Conservation (phyloP, 768 basidiomycete genomes). For the Coprinopsis sp. region DNA sequence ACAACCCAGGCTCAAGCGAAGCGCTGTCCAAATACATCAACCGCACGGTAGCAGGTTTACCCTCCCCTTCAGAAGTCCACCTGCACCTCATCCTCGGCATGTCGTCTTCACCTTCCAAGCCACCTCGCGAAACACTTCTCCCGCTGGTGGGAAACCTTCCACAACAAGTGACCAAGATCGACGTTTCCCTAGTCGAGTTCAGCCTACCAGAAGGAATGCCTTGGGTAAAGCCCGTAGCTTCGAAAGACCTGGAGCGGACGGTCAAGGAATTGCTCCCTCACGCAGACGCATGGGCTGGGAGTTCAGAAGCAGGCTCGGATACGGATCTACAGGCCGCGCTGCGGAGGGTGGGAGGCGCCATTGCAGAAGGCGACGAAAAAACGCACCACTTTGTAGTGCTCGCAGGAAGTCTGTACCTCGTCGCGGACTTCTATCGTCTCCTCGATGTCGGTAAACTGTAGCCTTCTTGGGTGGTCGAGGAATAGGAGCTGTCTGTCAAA, state of each 20-base stretch:
- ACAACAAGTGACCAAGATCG: slow-evolving; percentile 24
- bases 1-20: slow-evolving; percentile 50
- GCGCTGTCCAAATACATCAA: slow-evolving; percentile 4
- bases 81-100: slow-evolving; percentile 76
- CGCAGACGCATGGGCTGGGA: no score
- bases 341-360: slow-evolving; percentile 47
- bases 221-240: slow-evolving; percentile 72
- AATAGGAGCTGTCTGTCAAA: no score
- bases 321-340: slow-evolving; percentile 28
- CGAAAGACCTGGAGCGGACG: slow-evolving; percentile 42
- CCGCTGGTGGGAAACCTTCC: slow-evolving; percentile 50
- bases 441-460: slow-evolving; percentile 14
- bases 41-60: slow-evolving; percentile 2
- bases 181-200: slow-evolving; percentile 51
- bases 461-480: no score
- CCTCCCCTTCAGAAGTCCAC: slow-evolving; percentile 23
- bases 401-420: slow-evolving; percentile 91
- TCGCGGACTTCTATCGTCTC: slow-evolving; percentile 85
- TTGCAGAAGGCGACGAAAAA: slow-evolving; percentile 29
- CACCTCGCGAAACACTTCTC: slow-evolving; percentile 61
- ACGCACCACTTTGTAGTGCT: slow-evolving; percentile 56
- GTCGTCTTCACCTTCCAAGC: slow-evolving; percentile 86
- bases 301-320: slow-evolving; percentile 6
- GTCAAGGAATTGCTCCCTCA: slow-evolving; percentile 41
- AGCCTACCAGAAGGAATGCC: slow-evolving; percentile 88